These are phyloP conservation scores for Schizopora paradoxa DNA, from an alignment of 1,284 basidiomycete species.

Conservation along the genomic window DNA sequence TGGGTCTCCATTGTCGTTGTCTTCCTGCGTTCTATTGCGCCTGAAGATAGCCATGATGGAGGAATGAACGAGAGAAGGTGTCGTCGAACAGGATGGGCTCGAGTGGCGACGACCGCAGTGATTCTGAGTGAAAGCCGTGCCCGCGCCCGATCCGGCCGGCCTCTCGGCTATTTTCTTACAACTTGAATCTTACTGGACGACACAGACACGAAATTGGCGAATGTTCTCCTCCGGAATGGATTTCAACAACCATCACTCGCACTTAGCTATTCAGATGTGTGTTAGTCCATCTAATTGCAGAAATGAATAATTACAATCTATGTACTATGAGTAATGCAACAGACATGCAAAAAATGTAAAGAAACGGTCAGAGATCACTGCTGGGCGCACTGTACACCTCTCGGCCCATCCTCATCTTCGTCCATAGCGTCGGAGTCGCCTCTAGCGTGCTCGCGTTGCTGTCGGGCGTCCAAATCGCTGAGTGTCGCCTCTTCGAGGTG, in stretches of 20 bases:
- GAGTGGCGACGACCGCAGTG: no score
- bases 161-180: conserved; percentile 12
- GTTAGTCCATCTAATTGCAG: no score
- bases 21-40: conserved; percentile 26
- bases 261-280: no score
- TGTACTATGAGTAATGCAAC: no score
- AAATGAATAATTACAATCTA: no score
- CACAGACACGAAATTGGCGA: no score
- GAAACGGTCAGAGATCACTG: conserved; percentile 43
- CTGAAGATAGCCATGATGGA: conserved; percentile 35
- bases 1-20: conserved; percentile 21
- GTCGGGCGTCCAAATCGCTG: conserved; percentile 77
- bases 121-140: no score
- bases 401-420: conserved; percentile 72
- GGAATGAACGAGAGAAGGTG: conserved; percentile 18
- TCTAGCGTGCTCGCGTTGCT: conserved; percentile 49
- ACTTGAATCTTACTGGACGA: not conserved
- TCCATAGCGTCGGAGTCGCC: conserved; percentile 72
- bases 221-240: no score
- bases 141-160: no score
- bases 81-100: no score
- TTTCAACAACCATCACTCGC: no score
- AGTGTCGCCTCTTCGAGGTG: conserved; percentile 85
- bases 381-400: conserved; percentile 80
- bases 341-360: no score